Evolutionary conservation across 441 rosid genomes (phyloP).

Genomic region (Mallotus repandus): DNA sequence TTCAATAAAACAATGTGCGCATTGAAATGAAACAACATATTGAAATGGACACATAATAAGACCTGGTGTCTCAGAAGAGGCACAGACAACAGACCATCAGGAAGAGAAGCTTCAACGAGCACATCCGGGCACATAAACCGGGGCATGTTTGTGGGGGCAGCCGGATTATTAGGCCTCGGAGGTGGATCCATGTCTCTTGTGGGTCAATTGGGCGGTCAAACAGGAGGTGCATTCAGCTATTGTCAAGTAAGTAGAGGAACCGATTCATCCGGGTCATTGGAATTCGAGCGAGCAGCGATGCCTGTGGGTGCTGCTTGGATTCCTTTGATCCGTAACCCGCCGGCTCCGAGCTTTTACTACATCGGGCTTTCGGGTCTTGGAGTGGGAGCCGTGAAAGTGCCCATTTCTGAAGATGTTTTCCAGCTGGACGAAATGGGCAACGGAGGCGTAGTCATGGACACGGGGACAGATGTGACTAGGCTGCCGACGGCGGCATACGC

Average conservation of each 20-base stretch:
- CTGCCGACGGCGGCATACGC: slow-evolving; percentile 65
- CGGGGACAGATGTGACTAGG: slow-evolving; percentile 92
- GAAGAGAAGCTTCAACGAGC: slow-evolving; percentile 54
- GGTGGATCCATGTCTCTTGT: slow-evolving; percentile 88
- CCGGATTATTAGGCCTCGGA: slow-evolving; percentile 87
- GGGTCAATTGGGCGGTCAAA: slow-evolving; percentile 83
- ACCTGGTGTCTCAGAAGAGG: slow-evolving; percentile 97
- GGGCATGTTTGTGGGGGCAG: slow-evolving; percentile 95
- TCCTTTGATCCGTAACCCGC: slow-evolving; percentile 72
- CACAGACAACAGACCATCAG: slow-evolving; percentile 74
- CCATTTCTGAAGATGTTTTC: slow-evolving; percentile 59
- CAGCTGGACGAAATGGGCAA: slow-evolving; percentile 50
- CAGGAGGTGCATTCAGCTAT: slow-evolving; percentile 84
- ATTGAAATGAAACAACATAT: slow-evolving; percentile 18
- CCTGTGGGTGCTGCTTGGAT: slow-evolving; percentile 97
- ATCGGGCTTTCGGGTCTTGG: slow-evolving; percentile 81
- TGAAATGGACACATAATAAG: slow-evolving; percentile 20
- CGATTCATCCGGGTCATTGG: slow-evolving; percentile 65
- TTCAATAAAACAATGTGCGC: slow-evolving; percentile 23
- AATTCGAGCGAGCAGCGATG: slow-evolving; percentile 72
- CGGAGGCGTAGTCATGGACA: slow-evolving; percentile 97
- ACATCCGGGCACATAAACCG: slow-evolving; percentile 72
- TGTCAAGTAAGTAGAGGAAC: slow-evolving; percentile 76
- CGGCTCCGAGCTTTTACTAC: slow-evolving; percentile 81
- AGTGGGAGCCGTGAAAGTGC: slow-evolving; percentile 61